Conservation (phyloP, 305 asterid genomes). For the Withania somnifera region DNA sequence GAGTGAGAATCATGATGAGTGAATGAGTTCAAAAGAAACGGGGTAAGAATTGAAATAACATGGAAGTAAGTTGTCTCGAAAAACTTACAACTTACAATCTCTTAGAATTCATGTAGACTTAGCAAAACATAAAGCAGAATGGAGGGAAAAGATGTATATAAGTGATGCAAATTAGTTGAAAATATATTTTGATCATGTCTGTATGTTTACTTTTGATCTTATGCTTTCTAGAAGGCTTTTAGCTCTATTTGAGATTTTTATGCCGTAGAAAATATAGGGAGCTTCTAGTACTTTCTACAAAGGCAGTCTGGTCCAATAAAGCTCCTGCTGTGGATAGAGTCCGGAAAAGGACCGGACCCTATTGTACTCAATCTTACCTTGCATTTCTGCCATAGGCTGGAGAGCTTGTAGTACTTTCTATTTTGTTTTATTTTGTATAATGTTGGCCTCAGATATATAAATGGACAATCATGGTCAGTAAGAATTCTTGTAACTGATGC, state of each 20-base stretch:
- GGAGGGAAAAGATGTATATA: background rate
- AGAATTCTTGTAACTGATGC: background rate
- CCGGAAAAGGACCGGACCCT: too few species aligned
- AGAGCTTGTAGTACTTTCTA: background rate
- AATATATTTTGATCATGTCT: background rate
- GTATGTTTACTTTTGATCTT: background rate
- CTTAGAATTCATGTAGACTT: background rate
- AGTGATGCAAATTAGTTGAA: background rate
- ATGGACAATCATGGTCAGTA: background rate
- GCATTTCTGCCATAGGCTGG: too few species aligned
- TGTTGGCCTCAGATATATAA: background rate
- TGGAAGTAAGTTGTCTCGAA: background rate
- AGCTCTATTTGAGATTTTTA: background rate
- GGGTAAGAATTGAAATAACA: background rate
- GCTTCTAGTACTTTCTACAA: background rate
- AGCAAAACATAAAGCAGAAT: background rate
- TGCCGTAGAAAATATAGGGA: background rate
- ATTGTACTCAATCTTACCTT: too few species aligned
- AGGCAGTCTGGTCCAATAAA: too few species aligned
- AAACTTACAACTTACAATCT: background rate
- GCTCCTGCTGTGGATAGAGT: too few species aligned
- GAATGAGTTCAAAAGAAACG: background rate
- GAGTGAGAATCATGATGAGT: background rate
- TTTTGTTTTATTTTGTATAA: background rate
- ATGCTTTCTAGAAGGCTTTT: background rate